These are phyloP conservation scores for Fusarium torreyae DNA, from an alignment of 2,329 filamentous ascomycete species.

Conservation along the genomic window DNA sequence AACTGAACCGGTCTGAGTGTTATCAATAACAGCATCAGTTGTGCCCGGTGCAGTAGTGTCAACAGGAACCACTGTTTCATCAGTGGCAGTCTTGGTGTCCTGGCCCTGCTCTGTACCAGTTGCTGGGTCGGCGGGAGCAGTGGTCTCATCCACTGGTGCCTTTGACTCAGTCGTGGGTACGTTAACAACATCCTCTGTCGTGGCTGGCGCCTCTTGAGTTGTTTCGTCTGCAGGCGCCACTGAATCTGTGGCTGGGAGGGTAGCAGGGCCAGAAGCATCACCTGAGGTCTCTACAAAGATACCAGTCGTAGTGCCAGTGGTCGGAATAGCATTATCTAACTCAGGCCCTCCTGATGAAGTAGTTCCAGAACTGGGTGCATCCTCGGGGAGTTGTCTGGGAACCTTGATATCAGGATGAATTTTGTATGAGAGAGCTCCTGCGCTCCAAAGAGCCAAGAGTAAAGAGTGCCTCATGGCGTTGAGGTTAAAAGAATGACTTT, in stretches of 20 bases:
- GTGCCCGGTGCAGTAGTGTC: too few species aligned
- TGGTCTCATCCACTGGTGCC: background rate
- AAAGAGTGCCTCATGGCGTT: slow-evolving; percentile 14
- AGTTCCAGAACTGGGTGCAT: too few species aligned
- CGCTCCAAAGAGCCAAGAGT: slow-evolving; percentile 20
- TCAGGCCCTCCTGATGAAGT: too few species aligned
- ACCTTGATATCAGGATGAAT: background rate
- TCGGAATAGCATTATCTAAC: background rate
- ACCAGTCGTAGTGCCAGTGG: background rate
- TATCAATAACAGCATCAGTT: too few species aligned
- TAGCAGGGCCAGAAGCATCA: background rate
- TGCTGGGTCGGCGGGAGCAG: background rate
- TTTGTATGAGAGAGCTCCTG: background rate
- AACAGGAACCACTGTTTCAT: background rate
- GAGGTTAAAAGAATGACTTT: slow-evolving; percentile 1
- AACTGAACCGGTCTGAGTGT: too few species aligned
- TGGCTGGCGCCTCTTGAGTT: background rate
- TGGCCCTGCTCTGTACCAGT: background rate
- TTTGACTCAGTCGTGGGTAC: too few species aligned
- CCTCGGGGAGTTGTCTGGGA: too few species aligned
- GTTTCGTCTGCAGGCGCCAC: background rate
- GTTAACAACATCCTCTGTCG: background rate
- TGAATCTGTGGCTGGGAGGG: background rate
- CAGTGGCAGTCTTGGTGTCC: background rate
- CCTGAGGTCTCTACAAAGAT: background rate